These are phyloP conservation scores for Acacia crassicarpa DNA, from an alignment of 306 rosid species.

Conservation along the genomic window DNA sequence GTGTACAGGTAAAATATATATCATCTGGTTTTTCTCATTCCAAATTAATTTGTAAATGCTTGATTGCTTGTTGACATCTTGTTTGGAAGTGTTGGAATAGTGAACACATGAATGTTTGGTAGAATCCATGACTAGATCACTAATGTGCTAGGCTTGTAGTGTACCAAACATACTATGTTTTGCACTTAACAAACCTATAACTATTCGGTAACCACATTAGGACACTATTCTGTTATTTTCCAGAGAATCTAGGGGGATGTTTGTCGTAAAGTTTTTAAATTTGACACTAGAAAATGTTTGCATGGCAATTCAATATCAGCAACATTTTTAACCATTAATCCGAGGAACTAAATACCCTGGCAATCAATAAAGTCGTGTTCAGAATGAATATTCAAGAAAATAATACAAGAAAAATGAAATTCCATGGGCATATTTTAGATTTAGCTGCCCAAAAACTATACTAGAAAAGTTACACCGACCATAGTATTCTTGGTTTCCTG, in stretches of 20 bases:
- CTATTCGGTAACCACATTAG: neutral
- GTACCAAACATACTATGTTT: neutral
- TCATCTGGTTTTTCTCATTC: neutral
- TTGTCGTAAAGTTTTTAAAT: neutral
- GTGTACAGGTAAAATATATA: neutral
- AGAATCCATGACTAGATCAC: neutral
- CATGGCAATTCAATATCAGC: neutral
- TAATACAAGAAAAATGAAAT: neutral
- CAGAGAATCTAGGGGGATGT: neutral
- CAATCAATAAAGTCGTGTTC: neutral
- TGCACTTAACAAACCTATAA: neutral
- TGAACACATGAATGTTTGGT: neutral
- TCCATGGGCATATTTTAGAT: neutral
- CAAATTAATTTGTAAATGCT: neutral
- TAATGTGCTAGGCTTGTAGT: neutral
- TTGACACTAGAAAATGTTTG: neutral
- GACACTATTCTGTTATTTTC: neutral
- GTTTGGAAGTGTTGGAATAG: neutral
- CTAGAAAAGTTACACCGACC: neutral
- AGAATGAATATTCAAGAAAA: neutral
- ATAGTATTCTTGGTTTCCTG: neutral
- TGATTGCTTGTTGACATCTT: neutral
- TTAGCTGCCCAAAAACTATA: neutral
- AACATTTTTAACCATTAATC: neutral
- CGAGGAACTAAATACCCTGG: neutral